Percentiles rank a stretch among this genome's conserved stretches.
Evolutionary conservation across 179 eudicot species (phyloP).

Genomic region (Actinidia arguta): DNA sequence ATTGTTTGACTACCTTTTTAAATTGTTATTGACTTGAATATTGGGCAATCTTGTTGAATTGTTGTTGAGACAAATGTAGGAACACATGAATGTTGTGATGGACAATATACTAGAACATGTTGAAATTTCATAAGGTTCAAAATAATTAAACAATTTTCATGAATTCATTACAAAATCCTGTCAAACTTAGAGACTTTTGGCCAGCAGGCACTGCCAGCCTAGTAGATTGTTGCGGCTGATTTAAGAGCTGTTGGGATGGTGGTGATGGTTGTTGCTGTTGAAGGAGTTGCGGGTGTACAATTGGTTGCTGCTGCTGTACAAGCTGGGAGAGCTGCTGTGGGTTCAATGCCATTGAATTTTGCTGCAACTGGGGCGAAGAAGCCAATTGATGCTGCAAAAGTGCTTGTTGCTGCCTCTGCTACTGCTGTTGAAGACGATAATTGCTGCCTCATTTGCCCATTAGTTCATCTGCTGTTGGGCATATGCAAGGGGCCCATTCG

Average conservation of each 20-base stretch:
- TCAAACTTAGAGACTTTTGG: conserved; percentile 82
- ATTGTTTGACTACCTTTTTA: too few species aligned
- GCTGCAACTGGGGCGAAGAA: conserved; percentile 73
- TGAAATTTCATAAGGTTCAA: too few species aligned
- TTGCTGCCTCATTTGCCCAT: conserved; percentile 63
- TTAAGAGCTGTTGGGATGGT: conserved; percentile 39
- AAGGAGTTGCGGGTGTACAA: conserved; percentile 53
- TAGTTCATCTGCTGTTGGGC: conserved; percentile 71
- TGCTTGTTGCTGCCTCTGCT: conserved; percentile 58
- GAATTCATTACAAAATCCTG: conserved; percentile 43
- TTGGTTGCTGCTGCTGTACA: conserved; percentile 56
- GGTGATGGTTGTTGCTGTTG: conserved; percentile 36
- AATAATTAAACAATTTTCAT: too few species aligned
- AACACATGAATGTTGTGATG: too few species aligned
- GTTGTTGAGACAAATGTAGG: too few species aligned
- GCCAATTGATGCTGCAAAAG: conserved; percentile 63
- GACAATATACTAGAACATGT: too few species aligned
- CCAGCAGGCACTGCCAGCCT: conserved; percentile 67
- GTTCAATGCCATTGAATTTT: conserved; percentile 61
- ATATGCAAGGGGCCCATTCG: conserved; percentile 62
- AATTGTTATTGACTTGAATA: too few species aligned
- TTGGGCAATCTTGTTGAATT: too few species aligned
- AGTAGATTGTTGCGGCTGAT: conserved; percentile 73
- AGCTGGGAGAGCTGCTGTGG: conserved; percentile 63
- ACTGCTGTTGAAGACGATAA: conserved; percentile 69